Base-by-base conservation (phyloP, 345 rosid genomes). In the Tarenaya hassleriana region DNA sequence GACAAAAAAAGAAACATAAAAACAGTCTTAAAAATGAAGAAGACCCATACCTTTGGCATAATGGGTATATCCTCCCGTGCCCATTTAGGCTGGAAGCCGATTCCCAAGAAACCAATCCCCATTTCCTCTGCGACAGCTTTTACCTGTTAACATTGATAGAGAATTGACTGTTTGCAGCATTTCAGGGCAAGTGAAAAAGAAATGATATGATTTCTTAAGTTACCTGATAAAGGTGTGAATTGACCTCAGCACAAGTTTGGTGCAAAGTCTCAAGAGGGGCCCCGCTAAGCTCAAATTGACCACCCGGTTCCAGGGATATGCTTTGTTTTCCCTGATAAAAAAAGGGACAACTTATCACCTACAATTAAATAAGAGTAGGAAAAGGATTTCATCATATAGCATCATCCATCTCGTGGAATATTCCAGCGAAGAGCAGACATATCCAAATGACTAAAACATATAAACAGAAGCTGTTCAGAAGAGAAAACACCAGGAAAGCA, bases 251-350 rank as follows among this genome's bases (percentile, higher is more conserved):
- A 71, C 98, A 88, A 12, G 98, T 92, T 74, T 88, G 98, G 65
- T 92, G 98, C 80, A 92, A 74, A 44, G 98, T 92, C 72, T 92
- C 98, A 61, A 92, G 85, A 69, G 98, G 97, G 52, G 98, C 98
- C 12, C 98, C 98, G 60, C 98, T 91, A 17, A 91, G 96, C 86
- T 91, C 98, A 60, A 91, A 84, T 51, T 91, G 97, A 69, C 97
- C 98, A 15, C 98, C 98, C 44, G 98, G 97, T 76, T 92, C 98
- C 47, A 92, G 76, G 35, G 98, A 92, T 78, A 92, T 85, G 74
- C 95, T 92, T 75, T 92, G 98, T 63, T 85, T 85, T 41, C 91
- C 98, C 98, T 92, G 81, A 41, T 43, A 44, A 65, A 63, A 39
- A 56, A 69, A 58, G 65, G n/a, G 17, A 17, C 41, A 24, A 11